Evolutionary conservation across 345 rosid genomes (phyloP), one percentile per base, ranked within the genome.

Genomic region (Hibiscus syriacus): DNA sequence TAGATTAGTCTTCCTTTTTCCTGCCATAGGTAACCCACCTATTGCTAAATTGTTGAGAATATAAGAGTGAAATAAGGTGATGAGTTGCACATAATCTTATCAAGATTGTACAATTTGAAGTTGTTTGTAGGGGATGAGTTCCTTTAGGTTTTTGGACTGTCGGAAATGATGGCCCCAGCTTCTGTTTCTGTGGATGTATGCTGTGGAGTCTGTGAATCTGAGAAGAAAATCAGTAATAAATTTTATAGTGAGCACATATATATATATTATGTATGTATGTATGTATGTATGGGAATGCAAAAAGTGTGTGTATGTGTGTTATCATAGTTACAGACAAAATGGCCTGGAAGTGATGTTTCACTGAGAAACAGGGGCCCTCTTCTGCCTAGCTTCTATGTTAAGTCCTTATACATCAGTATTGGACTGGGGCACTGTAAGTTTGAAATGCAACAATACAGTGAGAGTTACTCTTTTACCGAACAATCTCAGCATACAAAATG

Each of bases 161-260:
- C 89, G 48, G 83, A 77, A 50, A 78, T 38, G 36, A 70, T 66
- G 1, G 36, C 79, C 19, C 73, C 74, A 59, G 55, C 82, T 48
- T 76, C 86, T 62, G 80, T 72, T 80, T 79, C 84, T 29, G 77
- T 41, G 22, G 84, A 68, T 11, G 79, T 66, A 49, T 80, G 81
- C 59, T 72, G 85, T 67, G 81, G 75, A 68, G 74, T 70, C 74
- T 76, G 79, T 57, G 87, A 76, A 73, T 84, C 95, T 88, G 78
- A 14, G 16, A 53, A 8, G 62, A 79, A 38, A 32, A 22, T 46
- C 32, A 70, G 17, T 39, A 34, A 67, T 2, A 34, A 50, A 43
- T 7, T 49, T 62, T 5, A 12, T 22, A 16, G 57, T 26, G 52
- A 70, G 43, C 66, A 16, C 5, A 34, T 4, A 4, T n/a, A n/a